Evolutionary conservation across 1,284 basidiomycete genomes (phyloP), one percentile per base, ranked within the genome.

Genomic region (Leccinum solheimii): DNA sequence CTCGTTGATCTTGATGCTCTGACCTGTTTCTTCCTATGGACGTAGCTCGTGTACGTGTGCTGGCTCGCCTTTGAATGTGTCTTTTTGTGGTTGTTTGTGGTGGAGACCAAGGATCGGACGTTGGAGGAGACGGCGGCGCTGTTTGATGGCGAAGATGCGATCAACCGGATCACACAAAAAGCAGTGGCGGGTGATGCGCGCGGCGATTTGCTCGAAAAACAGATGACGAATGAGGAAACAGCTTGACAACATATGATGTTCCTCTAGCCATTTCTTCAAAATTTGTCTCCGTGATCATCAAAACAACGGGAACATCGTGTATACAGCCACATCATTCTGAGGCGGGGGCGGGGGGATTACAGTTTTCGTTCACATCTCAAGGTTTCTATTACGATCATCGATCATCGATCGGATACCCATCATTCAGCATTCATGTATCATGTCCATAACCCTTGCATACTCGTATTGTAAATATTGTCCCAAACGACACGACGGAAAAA

Each of bases 41-140:
- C 13, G 48, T 59, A 86, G 81, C 77, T 90, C 65, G 84, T 90
- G 53, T 89, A 89, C 77, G 83, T 86, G 74, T 82, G 78, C 70
- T 90, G 87, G 86, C 78, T 90, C 64, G 78, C 77, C n/a, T 84
- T 85, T 71, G 87, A 91, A 75, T 69, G 80, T 63, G 77, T 81
- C 40, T 89, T 85, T 80, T 75, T 85, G 72, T 90, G 82, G 77
- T 75, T 87, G 75, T 87, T 83, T 73, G 75, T 91, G 71, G 74
- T 90, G 63, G 90, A 92, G 79, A 92, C 90, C 49, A 88, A 85
- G 78, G 79, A 82, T 71, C 83, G 81, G 58, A 86, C 87, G 16
- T 80, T 92, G 65, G 90, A 92, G 72, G 89, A 92, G 77, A 90
- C 88, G 3, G 85, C 87, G 1, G 86, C 82, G 23, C 71, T 91